phyloP scores from a whole-genome alignment of 139 green algal genomes.

The Chlamydomonas sphaeroides region DNA sequence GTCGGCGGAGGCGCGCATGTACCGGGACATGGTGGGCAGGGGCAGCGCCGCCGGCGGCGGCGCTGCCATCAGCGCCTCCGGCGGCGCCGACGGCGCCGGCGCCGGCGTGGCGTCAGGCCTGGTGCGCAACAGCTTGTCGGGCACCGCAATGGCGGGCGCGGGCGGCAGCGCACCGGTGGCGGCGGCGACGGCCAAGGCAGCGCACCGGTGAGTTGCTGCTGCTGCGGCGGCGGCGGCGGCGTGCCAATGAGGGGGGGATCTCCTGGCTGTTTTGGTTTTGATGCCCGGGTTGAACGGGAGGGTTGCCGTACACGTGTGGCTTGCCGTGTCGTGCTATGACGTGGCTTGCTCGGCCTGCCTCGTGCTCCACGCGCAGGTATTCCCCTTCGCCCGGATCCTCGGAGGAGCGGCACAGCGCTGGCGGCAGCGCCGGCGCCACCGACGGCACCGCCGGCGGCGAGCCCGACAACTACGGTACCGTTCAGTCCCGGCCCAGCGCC shows the following conservation, averaged over 20 bases:
- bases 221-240: background rate
- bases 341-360: too few species aligned
- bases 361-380: too few species aligned
- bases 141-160: too few species aligned
- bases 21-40: background rate
- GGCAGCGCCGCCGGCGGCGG: too few species aligned
- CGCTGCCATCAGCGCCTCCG: background rate
- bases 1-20: slow-evolving; percentile 25
- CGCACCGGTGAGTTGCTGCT: background rate
- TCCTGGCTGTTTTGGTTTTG: too few species aligned
- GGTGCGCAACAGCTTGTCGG: slow-evolving; percentile 8
- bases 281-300: too few species aligned
- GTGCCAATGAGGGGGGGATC: too few species aligned
- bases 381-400: too few species aligned
- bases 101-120: background rate
- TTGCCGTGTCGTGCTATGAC: too few species aligned
- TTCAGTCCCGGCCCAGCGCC: slow-evolving; percentile 16
- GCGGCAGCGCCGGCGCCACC: too few species aligned
- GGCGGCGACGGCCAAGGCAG: background rate
- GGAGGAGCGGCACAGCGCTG: too few species aligned
- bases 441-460: background rate
- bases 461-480: slow-evolving; percentile 19
- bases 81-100: background rate
- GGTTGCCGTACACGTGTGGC: too few species aligned
- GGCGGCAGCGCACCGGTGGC: background rate